phyloP scores from a whole-genome alignment of 148 eudicot genomes.

The Fagopyrum esculentum region DNA sequence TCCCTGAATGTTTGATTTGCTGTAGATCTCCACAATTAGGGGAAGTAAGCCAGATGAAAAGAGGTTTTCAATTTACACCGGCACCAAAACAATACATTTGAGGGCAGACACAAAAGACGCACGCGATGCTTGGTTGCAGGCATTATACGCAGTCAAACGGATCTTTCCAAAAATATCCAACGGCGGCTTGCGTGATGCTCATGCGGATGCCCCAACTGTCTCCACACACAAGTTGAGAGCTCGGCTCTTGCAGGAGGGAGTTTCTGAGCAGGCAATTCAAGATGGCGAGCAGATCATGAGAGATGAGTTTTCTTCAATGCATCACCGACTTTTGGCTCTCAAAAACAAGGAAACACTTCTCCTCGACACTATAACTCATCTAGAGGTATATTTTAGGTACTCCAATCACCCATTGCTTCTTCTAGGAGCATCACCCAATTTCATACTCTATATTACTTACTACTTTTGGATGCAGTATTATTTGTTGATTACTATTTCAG shows the following conservation, averaged over 20 bases:
- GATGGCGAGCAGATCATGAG: constrained; percentile 53
- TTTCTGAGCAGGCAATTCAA: constrained; percentile 42
- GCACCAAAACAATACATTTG: constrained; percentile 54
- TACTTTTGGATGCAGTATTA: neutral
- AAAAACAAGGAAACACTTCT: constrained; percentile 48
- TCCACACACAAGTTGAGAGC: constrained; percentile 56
- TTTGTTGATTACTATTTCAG: neutral
- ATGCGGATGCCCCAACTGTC: constrained; percentile 26
- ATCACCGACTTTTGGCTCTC: constrained; percentile 42
- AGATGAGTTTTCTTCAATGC: constrained; percentile 40
- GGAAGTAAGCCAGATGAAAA: constrained; percentile 60
- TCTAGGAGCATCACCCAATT: neutral
- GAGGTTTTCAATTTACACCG: constrained; percentile 59
- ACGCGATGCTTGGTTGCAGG: constrained; percentile 48
- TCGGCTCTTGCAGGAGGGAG: constrained; percentile 47
- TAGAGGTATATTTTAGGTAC: constrained; percentile 49
- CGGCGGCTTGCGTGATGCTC: constrained; percentile 36
- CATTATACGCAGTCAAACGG: constrained; percentile 48
- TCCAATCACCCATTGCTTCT: neutral
- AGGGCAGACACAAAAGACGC: constrained; percentile 60
- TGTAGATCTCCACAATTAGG: constrained; percentile 45
- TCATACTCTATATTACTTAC: neutral
- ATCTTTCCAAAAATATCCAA: constrained; percentile 52
- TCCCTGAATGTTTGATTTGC: neutral
- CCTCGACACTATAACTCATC: constrained; percentile 40